Percentiles rank a stretch among this genome's conserved stretches.
Evolutionary conservation across 768 basidiomycete species (phyloP).

Genomic region (Kwoniella bestiolae): DNA sequence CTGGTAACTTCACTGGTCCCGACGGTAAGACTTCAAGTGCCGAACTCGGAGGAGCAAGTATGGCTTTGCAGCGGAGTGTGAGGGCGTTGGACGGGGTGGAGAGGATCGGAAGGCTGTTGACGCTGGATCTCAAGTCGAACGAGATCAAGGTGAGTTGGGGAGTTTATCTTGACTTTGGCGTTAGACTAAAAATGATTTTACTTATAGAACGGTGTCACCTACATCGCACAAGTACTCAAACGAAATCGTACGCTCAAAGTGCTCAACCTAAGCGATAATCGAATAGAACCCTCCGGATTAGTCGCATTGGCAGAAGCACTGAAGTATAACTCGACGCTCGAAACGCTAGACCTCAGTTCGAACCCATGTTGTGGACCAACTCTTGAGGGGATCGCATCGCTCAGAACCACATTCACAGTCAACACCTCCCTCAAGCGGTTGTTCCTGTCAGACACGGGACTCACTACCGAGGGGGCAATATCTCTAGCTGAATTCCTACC

Average conservation of each 20-base stretch:
- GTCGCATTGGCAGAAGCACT: constrained; percentile 84
- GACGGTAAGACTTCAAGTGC: constrained; percentile 36
- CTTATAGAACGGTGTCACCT: constrained; percentile 73
- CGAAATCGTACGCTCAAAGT: constrained; percentile 94
- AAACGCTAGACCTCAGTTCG: constrained; percentile 88
- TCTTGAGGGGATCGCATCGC: constrained; percentile 79
- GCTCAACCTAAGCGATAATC: constrained; percentile 91
- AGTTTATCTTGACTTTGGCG: too few relatives aligned
- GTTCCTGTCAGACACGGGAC: constrained; percentile 80
- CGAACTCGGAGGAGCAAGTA: constrained; percentile 56
- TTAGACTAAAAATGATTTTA: too few relatives aligned
- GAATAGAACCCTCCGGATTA: constrained; percentile 80
- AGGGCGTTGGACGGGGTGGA: constrained; percentile 86
- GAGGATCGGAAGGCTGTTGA: constrained; percentile 79
- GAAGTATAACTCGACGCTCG: constrained; percentile 93
- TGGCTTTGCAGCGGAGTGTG: constrained; percentile 82
- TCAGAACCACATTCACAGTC: constrained; percentile 89
- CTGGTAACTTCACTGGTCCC: constrained; percentile 57
- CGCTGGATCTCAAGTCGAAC: constrained; percentile 88
- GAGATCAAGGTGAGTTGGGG: constrained; percentile 85
- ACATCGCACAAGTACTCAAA: constrained; percentile 93
- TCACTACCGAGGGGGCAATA: constrained; percentile 85
- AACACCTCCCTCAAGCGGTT: constrained; percentile 89
- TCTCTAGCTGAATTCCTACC: constrained; percentile 95
- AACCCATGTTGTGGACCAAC: constrained; percentile 91